Percentiles rank a stretch among this genome's conserved stretches.
phyloP scores from a whole-genome alignment of 176 grass and related monocot species.

The Paspalum vaginatum region DNA sequence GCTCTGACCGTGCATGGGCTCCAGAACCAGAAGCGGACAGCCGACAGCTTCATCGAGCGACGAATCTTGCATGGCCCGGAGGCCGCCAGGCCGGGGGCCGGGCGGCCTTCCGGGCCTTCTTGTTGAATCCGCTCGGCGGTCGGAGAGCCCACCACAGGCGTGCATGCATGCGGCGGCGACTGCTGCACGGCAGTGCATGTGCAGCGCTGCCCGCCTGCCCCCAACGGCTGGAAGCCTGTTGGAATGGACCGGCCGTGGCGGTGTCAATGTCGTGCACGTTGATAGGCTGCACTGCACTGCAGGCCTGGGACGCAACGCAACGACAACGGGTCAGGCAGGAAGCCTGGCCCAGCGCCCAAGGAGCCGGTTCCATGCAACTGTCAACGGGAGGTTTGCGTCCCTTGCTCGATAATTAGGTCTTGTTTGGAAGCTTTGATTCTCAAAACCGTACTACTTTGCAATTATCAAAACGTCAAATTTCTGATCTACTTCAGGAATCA shows the following conservation, averaged over 20 bases:
- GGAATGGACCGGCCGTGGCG: neutral
- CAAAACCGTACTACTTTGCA: no score
- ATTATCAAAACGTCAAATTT: no score
- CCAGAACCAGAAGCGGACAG: neutral
- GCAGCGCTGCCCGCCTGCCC: neutral
- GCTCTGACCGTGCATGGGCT: constrained; percentile 3
- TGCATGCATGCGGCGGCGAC: neutral
- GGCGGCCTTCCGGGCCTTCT: no score
- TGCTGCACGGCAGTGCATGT: no score
- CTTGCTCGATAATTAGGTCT: no score
- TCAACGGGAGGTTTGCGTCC: no score
- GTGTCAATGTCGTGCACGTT: neutral
- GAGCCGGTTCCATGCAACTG: no score
- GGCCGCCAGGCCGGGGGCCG: neutral
- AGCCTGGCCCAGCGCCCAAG: neutral
- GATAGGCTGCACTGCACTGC: no score
- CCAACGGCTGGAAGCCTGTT: neutral
- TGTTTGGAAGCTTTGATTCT: no score
- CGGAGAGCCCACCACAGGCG: no score
- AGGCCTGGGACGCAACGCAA: no score
- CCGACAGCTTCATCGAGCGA: neutral
- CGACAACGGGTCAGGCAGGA: neutral
- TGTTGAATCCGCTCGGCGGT: neutral
- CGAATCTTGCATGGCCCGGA: neutral
- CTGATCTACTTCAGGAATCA: no score